These are phyloP conservation scores for Calvatia gigantea DNA, from an alignment of 768 basidiomycete species.

Conservation along the genomic window DNA sequence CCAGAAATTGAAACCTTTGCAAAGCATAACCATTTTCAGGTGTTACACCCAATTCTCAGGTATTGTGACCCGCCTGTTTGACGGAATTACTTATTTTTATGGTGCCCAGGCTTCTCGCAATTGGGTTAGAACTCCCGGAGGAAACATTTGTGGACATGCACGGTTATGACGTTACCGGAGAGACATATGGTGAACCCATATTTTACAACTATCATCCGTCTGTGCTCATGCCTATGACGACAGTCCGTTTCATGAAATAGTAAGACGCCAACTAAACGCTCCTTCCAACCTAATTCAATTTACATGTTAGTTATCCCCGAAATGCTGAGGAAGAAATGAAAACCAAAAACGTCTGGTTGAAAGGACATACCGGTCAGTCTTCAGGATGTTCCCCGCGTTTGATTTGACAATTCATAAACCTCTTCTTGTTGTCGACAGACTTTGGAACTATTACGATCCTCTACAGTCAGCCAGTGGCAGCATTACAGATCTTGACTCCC, in stretches of 20 bases:
- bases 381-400: too few species aligned
- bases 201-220: background rate
- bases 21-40: slow-evolving; percentile 46
- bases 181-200: slow-evolving; percentile 35
- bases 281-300: background rate
- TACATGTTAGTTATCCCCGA: slow-evolving; percentile 43
- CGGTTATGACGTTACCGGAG: slow-evolving; percentile 35
- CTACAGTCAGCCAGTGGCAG: slow-evolving; percentile 59
- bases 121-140: slow-evolving; percentile 53
- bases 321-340: slow-evolving; percentile 44
- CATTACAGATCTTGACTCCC: slow-evolving; percentile 49
- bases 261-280: slow-evolving; percentile 21
- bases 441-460: slow-evolving; percentile 54
- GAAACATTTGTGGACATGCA: slow-evolving; percentile 48
- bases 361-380: slow-evolving; percentile 51
- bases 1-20: slow-evolving; percentile 50
- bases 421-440: slow-evolving; percentile 26
- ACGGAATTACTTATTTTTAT: background rate
- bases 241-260: slow-evolving; percentile 71
- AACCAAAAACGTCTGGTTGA: slow-evolving; percentile 54
- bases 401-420: background rate
- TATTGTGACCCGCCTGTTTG: slow-evolving; percentile 12
- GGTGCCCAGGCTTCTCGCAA: slow-evolving; percentile 40
- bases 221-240: background rate
- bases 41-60: slow-evolving; percentile 48